Evolutionary conservation across 2,329 filamentous ascomycete species (phyloP), one percentile per base, ranked within the genome.

Genomic region (Colletotrichum phormii): DNA sequence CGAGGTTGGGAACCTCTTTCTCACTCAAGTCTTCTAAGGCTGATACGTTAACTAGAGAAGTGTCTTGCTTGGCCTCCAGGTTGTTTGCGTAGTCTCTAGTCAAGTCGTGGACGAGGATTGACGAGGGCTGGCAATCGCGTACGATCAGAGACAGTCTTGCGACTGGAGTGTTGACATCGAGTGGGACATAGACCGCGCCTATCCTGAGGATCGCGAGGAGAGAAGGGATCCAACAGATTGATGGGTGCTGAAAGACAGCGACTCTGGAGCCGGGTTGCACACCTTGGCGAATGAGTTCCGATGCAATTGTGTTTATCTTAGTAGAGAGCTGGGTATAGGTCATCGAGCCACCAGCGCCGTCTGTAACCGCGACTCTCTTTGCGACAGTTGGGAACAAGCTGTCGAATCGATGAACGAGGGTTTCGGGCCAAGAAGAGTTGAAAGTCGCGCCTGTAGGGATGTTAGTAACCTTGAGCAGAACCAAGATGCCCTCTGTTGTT

Each of bases 161-260:
- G 0, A 78, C 15, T 1, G 80, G 77, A 13, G 77, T 79, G 1
- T 77, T 72, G 1, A 78, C 58, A 65, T 88, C 87, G 0, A 88
- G 76, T 2, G 84, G 83, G 4, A 85, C 78, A 54, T 84, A 84
- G 6, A 81, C 76, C 9, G 77, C 80, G 2, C 85, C 85, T 18
- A 83, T 64, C 0, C 79, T 77, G 71, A 81, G 74, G 51, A 86
- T 84, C 5, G 83, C 86, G 2, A 87, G 79, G 55, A 87, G 73
- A 0, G 81, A 82, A 49, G 68, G 77, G 5, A 84, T 76, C 77
- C 77, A 83, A 55, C 85, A 80, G 0, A 76, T 51, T 0, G 77
- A 75, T 0, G 86, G 79, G 6, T 84, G 62, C 54, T 84, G 81
- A 58, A 85, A 83, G 5, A 88, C 83, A 0, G 76, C 81, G 5